A percentile compares a stretch with the other conserved stretches of the same genome.
phyloP scores from a whole-genome alignment of 805 yeast genomes.

The Brettanomyces naardenensis region DNA sequence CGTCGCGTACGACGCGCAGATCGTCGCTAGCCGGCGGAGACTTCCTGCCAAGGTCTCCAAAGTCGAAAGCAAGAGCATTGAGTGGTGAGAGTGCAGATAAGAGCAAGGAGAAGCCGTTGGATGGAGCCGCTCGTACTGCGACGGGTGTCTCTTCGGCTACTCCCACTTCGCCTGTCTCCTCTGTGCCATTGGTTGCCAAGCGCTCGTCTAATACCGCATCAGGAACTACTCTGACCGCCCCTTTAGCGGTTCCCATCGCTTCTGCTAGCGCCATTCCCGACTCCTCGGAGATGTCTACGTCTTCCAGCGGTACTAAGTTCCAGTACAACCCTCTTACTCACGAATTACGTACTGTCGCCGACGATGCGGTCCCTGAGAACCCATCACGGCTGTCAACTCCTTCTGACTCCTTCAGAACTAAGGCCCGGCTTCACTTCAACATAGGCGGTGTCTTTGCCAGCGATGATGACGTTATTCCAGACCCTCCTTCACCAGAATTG shows the following conservation, averaged over 20 bases:
- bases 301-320: constrained; percentile 10
- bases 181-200: not conserved
- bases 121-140: not conserved
- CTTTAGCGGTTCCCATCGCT: not conserved
- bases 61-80: too few species aligned
- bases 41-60: not conserved
- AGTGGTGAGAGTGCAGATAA: not conserved
- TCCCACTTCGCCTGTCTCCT: not conserved
- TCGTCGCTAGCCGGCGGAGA: constrained; percentile 25
- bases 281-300: not conserved
- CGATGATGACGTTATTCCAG: constrained; percentile 41
- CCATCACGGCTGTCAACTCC: too few species aligned
- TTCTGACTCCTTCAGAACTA: constrained; percentile 1
- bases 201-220: not conserved
- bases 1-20: constrained; percentile 20
- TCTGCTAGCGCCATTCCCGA: not conserved
- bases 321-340: constrained; percentile 24
- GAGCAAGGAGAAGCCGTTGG: not conserved
- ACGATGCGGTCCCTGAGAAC: constrained; percentile 12
- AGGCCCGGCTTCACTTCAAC: constrained; percentile 21
- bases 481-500: constrained; percentile 61
- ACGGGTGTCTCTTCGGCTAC: not conserved
- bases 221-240: too few species aligned
- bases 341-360: constrained; percentile 3
- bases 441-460: constrained; percentile 39